Evolutionary conservation across 2,329 filamentous ascomycete genomes (phyloP), one percentile per base, ranked within the genome.

Genomic region (Passalora sequoiae): DNA sequence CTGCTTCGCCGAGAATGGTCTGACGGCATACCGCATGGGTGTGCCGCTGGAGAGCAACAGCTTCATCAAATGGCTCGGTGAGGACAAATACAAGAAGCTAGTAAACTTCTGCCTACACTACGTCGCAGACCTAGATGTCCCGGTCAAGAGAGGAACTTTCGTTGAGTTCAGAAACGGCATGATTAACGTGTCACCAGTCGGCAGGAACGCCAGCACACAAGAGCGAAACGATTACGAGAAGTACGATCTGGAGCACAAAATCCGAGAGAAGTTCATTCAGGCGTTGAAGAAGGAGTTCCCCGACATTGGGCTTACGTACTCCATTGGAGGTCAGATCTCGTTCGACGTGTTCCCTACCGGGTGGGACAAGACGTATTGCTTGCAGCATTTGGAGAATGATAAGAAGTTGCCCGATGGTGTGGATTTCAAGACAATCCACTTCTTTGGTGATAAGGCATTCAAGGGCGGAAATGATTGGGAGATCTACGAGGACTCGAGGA

Each of bases 281-380:
- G 78, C 76, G 50, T 74, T 97, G 61, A 83, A 80, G 69, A 81
- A 89, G 69, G 77, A 83, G 58, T 97, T 98, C 68, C 77, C 80
- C 1, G 81, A 95, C 66, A 73, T 87, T 51, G 88, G 86, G 25
- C 74, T 97, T 60, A 96, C 87, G 78, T 96, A 84, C 75, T 91
- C 88, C 51, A 94, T 98, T 60, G 92, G 92, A 58, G 92, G 92
- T 40, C 88, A 96, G 65, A 96, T 98, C 69, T 96, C 89, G 47
- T 98, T 98, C 67, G 92, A 98, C 64, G 86, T 97, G 60, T 98
- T 98, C 77, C 92, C 92, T 53, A 79, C 74, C 2, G 92, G 92
- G 62, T 98, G 92, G 92, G 92, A 98, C 73, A 98, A 97, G 81
- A 95, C 87, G 7, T 98, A 95, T 77, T 96, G 89, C 72, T 75